Evolutionary conservation across 495 filamentous ascomycete genomes (phyloP), one percentile per base, ranked within the genome.

Genomic region (Lophium mytilinum): DNA sequence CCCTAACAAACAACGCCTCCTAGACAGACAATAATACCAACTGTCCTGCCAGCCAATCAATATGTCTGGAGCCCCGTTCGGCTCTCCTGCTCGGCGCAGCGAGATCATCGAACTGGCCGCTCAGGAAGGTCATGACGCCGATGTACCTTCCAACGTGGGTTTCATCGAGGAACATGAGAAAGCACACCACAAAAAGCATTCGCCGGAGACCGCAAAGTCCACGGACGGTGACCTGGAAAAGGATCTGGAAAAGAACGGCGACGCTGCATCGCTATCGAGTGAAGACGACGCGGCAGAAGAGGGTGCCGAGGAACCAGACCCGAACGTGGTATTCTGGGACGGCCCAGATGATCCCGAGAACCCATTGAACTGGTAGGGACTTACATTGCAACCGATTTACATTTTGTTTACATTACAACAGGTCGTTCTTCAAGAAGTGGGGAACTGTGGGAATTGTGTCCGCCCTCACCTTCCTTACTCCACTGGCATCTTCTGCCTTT

Each of bases 331-430:
- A 4, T 64, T 59, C 19, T 71, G 64, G 66, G 66, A 69, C 40
- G 53, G 51, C 3, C 59, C 66, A 24, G 56, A 66, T 17, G 72
- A 75, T 61, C 73, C 73, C 9, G 52, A 58, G 46, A 76, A 75
- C 54, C 74, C 74, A 4, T 64, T 75, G 64, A 80, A 80, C 60
- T 81, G 75, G 69, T n/a, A n/a, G n/a, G n/a, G n/a, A n/a, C n/a
- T n/a, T n/a, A n/a, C n/a, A n/a, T n/a, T n/a, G n/a, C n/a, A n/a
- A n/a, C n/a, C n/a, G n/a, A n/a, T n/a, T n/a, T n/a, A n/a, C n/a
- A n/a, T n/a, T n/a, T n/a, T n/a, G n/a, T n/a, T n/a, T n/a, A n/a
- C n/a, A n/a, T n/a, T n/a, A n/a, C n/a, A n/a, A n/a, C n/a, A n/a
- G n/a, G n/a, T 35, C 68, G 0, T 58, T 37, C 6, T 53, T 33